Conservation (phyloP, 331 rosid species). For the Arachis monticola region DNA sequence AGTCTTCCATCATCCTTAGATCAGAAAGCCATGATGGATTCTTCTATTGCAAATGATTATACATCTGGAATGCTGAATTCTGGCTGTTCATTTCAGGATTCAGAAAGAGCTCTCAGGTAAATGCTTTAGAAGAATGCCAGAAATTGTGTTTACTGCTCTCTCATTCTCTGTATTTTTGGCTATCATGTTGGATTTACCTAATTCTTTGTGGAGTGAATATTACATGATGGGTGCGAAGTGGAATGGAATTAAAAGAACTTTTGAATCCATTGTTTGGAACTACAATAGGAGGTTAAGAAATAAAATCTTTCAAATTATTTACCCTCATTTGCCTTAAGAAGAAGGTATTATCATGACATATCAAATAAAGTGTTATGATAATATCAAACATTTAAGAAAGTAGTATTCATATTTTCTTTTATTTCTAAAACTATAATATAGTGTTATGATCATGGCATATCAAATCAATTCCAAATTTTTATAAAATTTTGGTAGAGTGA, state of each 20-base stretch:
- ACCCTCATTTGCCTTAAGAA: neutral
- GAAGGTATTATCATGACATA: no score
- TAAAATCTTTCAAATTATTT: no score
- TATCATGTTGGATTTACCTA: constrained; percentile 8
- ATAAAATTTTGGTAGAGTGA: no score
- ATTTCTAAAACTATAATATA: no score
- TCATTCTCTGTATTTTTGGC: neutral
- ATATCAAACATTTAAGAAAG: no score
- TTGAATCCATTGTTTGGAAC: neutral
- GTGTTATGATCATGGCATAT: no score
- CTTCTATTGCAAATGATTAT: constrained; percentile 46
- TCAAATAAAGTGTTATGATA: no score
- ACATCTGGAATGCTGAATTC: constrained; percentile 47
- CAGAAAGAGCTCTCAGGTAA: constrained; percentile 57
- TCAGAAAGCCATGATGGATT: constrained; percentile 45
- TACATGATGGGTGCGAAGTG: neutral
- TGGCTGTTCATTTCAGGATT: constrained; percentile 50
- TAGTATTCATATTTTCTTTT: no score
- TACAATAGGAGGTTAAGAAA: neutral
- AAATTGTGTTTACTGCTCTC: constrained; percentile 5
- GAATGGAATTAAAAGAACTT: no score
- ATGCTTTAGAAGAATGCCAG: constrained; percentile 17
- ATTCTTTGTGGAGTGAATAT: neutral
- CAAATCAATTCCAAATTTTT: no score
- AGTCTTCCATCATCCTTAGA: constrained; percentile 46